These are phyloP conservation scores for Vigna reflexopilosa DNA, from an alignment of 306 rosid species.

Conservation along the genomic window DNA sequence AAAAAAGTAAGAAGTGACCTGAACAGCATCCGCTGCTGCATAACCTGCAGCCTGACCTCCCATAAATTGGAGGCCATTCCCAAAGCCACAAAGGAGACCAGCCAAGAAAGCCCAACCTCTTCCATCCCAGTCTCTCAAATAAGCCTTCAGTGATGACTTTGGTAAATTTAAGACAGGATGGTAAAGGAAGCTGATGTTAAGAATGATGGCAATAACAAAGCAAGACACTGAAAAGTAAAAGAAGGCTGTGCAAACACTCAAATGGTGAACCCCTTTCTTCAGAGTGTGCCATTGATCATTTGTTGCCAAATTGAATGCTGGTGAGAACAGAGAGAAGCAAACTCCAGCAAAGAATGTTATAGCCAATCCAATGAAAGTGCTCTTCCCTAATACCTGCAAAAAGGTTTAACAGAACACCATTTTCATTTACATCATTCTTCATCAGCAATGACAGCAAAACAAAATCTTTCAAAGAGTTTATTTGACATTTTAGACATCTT, in stretches of 20 bases:
- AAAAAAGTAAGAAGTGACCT: slow-evolving; percentile 56
- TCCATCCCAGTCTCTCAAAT: slow-evolving; percentile 84
- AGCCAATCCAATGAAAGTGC: slow-evolving; percentile 65
- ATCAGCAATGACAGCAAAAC: not conserved
- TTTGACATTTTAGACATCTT: too few species aligned
- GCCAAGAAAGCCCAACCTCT: slow-evolving; percentile 97
- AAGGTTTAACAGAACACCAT: not conserved
- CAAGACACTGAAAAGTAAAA: slow-evolving; percentile 83
- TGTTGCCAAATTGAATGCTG: slow-evolving; percentile 93
- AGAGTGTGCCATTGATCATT: slow-evolving; percentile 90
- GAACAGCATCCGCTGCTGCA: slow-evolving; percentile 98
- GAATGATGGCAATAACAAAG: slow-evolving; percentile 68
- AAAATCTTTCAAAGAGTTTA: not conserved
- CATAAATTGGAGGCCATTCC: slow-evolving; percentile 95
- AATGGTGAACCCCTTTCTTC: slow-evolving; percentile 73
- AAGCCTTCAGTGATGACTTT: slow-evolving; percentile 76
- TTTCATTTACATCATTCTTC: slow-evolving; percentile 1
- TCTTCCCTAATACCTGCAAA: slow-evolving; percentile 79
- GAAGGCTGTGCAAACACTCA: slow-evolving; percentile 82
- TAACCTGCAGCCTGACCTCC: slow-evolving; percentile 99
- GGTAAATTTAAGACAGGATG: slow-evolving; percentile 74
- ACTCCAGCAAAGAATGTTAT: slow-evolving; percentile 81
- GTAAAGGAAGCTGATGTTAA: slow-evolving; percentile 78
- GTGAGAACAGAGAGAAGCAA: slow-evolving; percentile 88
- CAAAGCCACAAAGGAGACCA: slow-evolving; percentile 88